Evolutionary conservation across 2,329 filamentous ascomycete species (phyloP).

Genomic region (Lachnellula subtilissima): DNA sequence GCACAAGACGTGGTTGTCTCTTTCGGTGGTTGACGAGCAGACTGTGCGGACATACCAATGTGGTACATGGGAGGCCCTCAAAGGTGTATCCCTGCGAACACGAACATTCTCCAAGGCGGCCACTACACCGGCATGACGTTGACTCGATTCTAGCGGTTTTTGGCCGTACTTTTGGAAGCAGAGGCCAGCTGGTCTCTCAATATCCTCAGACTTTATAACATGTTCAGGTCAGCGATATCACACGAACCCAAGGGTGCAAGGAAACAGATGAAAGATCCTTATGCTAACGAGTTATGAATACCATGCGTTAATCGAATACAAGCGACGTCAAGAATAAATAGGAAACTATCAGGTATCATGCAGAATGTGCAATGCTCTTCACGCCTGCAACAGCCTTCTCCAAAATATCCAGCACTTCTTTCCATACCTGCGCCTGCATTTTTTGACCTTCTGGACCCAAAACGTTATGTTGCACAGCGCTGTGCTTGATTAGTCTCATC

Average conservation of each 20-base stretch:
- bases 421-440: constrained; percentile 26
- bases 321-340: not conserved
- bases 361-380: constrained; percentile 13
- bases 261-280: not conserved
- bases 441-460: constrained; percentile 20
- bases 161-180: too few species aligned
- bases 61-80: too few species aligned
- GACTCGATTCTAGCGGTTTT: too few species aligned
- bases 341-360: not conserved
- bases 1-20: constrained; percentile 55
- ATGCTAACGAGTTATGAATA: too few species aligned
- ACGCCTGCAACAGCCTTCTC: constrained; percentile 19
- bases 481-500: constrained; percentile 6
- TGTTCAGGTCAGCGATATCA: too few species aligned
- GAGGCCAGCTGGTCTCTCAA: too few species aligned
- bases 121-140: too few species aligned
- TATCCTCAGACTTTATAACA: too few species aligned
- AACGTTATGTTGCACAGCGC: constrained; percentile 20
- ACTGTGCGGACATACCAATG: too few species aligned
- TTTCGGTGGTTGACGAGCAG: constrained; percentile 33
- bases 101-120: too few species aligned
- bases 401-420: constrained; percentile 23
- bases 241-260: not conserved
- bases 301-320: too few species aligned
- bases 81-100: too few species aligned